Conservation (phyloP, 495 filamentous ascomycete genomes). For the Trichoderma orchidacearum region DNA sequence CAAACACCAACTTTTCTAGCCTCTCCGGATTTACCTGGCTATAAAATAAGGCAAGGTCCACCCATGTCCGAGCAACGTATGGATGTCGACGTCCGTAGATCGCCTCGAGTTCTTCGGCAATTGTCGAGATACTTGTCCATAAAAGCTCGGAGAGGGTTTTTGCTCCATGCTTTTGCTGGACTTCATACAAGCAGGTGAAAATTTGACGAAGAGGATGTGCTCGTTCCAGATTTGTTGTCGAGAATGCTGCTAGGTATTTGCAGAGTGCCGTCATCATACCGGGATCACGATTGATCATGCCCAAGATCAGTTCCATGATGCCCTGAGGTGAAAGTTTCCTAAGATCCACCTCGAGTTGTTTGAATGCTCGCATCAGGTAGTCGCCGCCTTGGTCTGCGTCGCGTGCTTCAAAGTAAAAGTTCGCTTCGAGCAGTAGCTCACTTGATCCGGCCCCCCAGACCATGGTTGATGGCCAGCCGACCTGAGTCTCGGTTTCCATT, state of each 20-base stretch:
- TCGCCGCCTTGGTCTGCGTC: constrained; percentile 3
- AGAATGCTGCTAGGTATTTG: constrained; percentile 4
- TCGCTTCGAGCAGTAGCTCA: constrained; percentile 3
- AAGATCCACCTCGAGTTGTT: constrained; percentile 3
- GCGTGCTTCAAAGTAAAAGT: constrained; percentile 2
- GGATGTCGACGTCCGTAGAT: constrained; percentile 4
- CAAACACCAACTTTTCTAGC: neutral
- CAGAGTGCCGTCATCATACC: constrained; percentile 4
- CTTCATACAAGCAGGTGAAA: constrained; percentile 5
- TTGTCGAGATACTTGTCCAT: constrained; percentile 1
- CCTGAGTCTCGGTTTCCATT: neutral
- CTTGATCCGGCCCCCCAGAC: constrained; percentile 4
- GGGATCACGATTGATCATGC: constrained; percentile 4
- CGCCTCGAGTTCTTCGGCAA: constrained; percentile 6
- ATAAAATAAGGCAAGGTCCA: constrained; percentile 1
- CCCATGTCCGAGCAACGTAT: constrained; percentile 5
- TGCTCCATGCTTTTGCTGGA: constrained; percentile 4
- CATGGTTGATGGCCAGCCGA: constrained; percentile 3
- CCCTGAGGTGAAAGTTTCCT: constrained; percentile 2
- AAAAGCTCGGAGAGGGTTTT: constrained; percentile 1
- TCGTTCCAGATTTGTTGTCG: constrained; percentile 3
- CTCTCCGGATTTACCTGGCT: neutral
- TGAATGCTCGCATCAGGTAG: constrained; percentile 4
- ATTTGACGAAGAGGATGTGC: constrained; percentile 4
- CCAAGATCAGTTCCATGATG: constrained; percentile 4